Conservation (phyloP, 768 basidiomycete species). For the Suillus ampliporus region DNA sequence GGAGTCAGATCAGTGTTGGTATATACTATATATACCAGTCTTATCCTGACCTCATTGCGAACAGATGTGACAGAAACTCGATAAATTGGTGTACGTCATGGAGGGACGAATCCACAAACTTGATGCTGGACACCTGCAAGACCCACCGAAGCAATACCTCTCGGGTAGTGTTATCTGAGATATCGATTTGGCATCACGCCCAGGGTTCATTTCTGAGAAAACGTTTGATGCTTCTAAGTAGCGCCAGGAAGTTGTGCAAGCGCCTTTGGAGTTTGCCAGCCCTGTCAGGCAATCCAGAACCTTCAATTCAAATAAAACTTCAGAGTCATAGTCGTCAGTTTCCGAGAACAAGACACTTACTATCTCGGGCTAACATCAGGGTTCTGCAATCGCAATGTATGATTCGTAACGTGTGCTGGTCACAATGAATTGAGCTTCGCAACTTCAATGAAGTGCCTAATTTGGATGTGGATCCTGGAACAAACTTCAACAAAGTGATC, state of each 20-base stretch:
- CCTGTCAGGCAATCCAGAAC: too few species aligned
- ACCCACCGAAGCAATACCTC: not conserved
- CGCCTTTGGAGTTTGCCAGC: not conserved
- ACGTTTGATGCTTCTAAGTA: not conserved
- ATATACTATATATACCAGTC: not conserved
- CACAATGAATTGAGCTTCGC: too few species aligned
- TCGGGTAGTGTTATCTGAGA: not conserved
- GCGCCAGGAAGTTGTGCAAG: not conserved
- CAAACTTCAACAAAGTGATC: too few species aligned
- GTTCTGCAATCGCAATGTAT: too few species aligned
- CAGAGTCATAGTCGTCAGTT: too few species aligned
- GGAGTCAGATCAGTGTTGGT: not conserved
- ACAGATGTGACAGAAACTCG: not conserved
- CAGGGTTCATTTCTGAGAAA: not conserved
- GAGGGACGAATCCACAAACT: not conserved
- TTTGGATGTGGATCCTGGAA: too few species aligned
- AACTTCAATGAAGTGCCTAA: too few species aligned
- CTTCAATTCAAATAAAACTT: too few species aligned
- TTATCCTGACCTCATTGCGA: not conserved
- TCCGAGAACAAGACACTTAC: too few species aligned
- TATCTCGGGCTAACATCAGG: too few species aligned
- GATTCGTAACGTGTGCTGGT: too few species aligned
- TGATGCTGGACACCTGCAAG: not conserved
- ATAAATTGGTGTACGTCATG: not conserved
- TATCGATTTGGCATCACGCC: slow-evolving; percentile 2